Conservation (phyloP, 2,329 filamentous ascomycete species). For the Alternaria gaisen region DNA sequence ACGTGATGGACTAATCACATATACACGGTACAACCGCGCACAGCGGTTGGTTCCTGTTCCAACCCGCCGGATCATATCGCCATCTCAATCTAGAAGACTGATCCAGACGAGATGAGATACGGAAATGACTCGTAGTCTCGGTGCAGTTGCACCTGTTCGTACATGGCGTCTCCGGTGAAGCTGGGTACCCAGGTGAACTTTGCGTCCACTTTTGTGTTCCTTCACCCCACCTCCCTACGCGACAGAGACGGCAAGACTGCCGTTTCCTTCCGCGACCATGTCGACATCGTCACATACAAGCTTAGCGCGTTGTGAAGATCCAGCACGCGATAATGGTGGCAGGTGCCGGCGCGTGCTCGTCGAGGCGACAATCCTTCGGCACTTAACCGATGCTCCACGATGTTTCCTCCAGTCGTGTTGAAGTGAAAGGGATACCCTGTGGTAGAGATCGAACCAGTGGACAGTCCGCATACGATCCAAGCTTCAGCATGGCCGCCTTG, state of each 20-base stretch:
- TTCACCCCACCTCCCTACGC: not conserved
- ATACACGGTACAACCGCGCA: slow-evolving; percentile 19
- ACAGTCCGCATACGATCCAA: not conserved
- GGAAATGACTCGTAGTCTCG: slow-evolving; percentile 18
- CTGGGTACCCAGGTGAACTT: not conserved
- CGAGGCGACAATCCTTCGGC: slow-evolving; percentile 3
- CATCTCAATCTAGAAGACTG: slow-evolving; percentile 22
- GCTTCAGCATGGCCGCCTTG: not conserved
- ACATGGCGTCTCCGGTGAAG: not conserved
- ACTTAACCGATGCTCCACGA: slow-evolving; percentile 4
- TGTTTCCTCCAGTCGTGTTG: not conserved
- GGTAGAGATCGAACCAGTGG: not conserved
- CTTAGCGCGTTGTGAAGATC: not conserved
- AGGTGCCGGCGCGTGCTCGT: slow-evolving; percentile 2
- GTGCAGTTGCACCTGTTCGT: slow-evolving; percentile 3
- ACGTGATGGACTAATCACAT: slow-evolving; percentile 23
- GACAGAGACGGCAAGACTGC: not conserved
- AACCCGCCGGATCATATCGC: slow-evolving; percentile 18
- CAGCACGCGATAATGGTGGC: not conserved
- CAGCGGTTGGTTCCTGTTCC: slow-evolving; percentile 27
- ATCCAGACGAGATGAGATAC: slow-evolving; percentile 17
- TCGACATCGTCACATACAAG: slow-evolving; percentile 3
- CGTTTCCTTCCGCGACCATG: not conserved
- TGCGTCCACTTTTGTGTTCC: not conserved
- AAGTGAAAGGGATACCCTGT: not conserved